Conservation (phyloP, 495 filamentous ascomycete species). For the Neurospora sp. region DNA sequence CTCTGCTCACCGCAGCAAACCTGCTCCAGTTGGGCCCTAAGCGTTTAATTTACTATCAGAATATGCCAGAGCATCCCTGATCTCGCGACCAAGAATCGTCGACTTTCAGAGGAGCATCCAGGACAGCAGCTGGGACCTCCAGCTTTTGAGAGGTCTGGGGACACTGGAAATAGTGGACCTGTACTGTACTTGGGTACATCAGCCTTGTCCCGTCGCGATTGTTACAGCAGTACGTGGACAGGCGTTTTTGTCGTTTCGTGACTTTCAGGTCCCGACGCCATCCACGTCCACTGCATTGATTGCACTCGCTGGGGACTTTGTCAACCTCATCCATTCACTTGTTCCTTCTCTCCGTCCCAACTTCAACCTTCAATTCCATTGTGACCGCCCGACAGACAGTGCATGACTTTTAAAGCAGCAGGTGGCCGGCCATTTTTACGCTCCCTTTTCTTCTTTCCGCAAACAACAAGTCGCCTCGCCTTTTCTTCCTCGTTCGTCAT, state of each 20-base stretch:
- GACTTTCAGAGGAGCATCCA: background rate
- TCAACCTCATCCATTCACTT: background rate
- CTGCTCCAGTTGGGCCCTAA: background rate
- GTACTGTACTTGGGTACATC: background rate
- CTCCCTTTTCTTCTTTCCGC: background rate
- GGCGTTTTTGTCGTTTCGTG: background rate
- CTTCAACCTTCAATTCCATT: background rate
- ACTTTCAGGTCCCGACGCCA: background rate
- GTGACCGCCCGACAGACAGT: background rate
- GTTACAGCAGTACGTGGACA: background rate
- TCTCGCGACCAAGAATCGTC: background rate
- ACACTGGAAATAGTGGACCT: background rate
- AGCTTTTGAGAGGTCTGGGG: background rate
- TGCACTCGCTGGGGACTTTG: background rate
- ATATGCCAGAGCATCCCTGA: background rate
- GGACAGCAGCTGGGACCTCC: background rate
- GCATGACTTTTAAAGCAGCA: background rate
- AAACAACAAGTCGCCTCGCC: background rate
- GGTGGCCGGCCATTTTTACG: background rate
- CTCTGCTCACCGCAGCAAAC: background rate
- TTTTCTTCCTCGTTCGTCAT: background rate
- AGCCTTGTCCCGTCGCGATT: background rate
- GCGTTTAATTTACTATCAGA: background rate
- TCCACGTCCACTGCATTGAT: background rate
- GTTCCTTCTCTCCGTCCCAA: background rate